phyloP scores from a whole-genome alignment of 1,284 basidiomycete genomes.

The Termitomyces sp. region DNA sequence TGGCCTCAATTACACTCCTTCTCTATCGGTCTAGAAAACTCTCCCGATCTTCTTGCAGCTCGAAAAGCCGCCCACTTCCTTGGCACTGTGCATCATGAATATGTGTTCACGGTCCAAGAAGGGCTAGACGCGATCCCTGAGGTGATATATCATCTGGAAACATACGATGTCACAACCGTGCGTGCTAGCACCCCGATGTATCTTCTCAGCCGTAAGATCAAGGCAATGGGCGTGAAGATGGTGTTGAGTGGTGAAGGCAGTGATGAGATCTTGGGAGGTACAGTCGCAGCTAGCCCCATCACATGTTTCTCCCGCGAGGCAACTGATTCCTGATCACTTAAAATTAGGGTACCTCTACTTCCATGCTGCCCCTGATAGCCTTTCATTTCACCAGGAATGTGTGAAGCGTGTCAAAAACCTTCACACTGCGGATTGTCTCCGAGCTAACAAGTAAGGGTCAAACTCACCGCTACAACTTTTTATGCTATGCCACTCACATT shows the following conservation, averaged over 20 bases:
- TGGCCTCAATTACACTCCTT: constrained; percentile 99
- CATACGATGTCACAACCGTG: constrained; percentile 98
- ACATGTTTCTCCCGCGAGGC: constrained; percentile 5
- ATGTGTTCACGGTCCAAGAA: constrained; percentile 98
- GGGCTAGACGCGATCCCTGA: constrained; percentile 97
- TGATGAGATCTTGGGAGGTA: constrained; percentile 96
- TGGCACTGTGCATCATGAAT: constrained; percentile 96
- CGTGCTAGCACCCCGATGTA: constrained; percentile 98
- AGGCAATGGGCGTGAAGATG: constrained; percentile 99
- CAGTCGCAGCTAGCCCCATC: constrained; percentile 17
- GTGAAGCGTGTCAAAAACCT: constrained; percentile 96
- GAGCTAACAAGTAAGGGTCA: constrained; percentile 88
- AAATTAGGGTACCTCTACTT: constrained; percentile 95
- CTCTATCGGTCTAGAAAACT: constrained; percentile 93
- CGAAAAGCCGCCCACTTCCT: constrained; percentile 92
- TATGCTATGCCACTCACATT: constrained; percentile 9
- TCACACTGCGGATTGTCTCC: constrained; percentile 95
- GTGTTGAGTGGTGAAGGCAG: constrained; percentile 97
- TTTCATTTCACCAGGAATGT: constrained; percentile 93
- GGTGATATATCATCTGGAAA: constrained; percentile 98
- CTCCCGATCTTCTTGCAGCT: constrained; percentile 93
- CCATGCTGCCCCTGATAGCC: constrained; percentile 91
- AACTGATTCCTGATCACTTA: background rate
- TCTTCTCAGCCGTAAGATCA: constrained; percentile 95
- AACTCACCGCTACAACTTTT: background rate